Evolutionary conservation across 2,329 filamentous ascomycete species (phyloP).

Genomic region (Colletotrichum filicis): DNA sequence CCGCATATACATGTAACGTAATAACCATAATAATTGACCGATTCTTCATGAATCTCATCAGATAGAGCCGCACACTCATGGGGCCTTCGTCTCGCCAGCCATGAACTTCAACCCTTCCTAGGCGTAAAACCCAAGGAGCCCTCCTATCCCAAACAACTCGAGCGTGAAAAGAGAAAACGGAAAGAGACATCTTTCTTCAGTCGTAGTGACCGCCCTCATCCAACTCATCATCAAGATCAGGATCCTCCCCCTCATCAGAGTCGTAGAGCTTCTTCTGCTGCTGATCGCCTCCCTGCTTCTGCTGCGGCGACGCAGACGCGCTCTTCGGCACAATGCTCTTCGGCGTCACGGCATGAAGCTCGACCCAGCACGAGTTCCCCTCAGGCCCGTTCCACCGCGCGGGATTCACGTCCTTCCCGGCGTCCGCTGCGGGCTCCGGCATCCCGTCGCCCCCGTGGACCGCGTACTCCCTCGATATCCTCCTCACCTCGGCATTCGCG

Average conservation of each 20-base stretch:
- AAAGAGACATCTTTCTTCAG: neutral
- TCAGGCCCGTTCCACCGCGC: slow-evolving; percentile 49
- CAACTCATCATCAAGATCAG: slow-evolving; percentile 40
- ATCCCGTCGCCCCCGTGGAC: slow-evolving; percentile 22
- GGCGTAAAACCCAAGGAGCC: neutral
- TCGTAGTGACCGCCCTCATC: slow-evolving; percentile 34
- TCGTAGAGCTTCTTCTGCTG: slow-evolving; percentile 44
- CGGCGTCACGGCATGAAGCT: slow-evolving; percentile 45
- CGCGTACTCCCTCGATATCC: slow-evolving; percentile 40
- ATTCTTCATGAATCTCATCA: neutral
- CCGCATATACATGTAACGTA: neutral
- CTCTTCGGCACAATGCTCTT: slow-evolving; percentile 29
- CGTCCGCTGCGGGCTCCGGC: neutral
- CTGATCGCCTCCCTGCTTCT: slow-evolving; percentile 11
- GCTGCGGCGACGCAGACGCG: slow-evolving; percentile 11
- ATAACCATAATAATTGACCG: neutral
- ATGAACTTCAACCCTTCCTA: too few species aligned
- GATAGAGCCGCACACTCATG: neutral
- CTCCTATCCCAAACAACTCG: neutral
- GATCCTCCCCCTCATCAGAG: slow-evolving; percentile 47
- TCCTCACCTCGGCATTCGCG: slow-evolving; percentile 48
- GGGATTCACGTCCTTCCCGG: slow-evolving; percentile 40
- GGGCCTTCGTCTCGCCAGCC: neutral
- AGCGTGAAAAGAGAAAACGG: too few species aligned
- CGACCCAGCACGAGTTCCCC: slow-evolving; percentile 50